Base-by-base conservation (phyloP, 2,329 filamentous ascomycete species). In the Ophiosphaerella korrae region DNA sequence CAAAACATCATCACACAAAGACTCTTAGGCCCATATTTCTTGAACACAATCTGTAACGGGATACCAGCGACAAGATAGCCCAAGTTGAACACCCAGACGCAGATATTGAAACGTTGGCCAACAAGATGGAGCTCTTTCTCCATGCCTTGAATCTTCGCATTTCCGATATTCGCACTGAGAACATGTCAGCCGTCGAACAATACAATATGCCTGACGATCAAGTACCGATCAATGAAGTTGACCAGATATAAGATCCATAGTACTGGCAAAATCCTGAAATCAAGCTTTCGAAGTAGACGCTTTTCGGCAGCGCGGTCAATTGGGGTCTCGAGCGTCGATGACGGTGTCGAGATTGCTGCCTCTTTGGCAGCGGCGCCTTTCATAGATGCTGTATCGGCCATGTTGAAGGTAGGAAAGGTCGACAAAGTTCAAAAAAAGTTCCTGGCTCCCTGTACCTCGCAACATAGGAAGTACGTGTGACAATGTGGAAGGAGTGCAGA, bases 51-150 rank as follows among this genome's bases (percentile, higher is more conserved):
- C 36, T 64, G 71, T 12, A 67, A 48, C 0, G 72, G 71, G 7
- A 74, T 60, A 5, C 70, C 71, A 44, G 66, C 71, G 26, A 71
- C 53, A 7, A 74, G 60, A 41, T 74, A 74, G 4, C 69, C 68
- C 6, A 75, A 57, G 21, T 71, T 73, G 61, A 75, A 74, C n/a
- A 71, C 65, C 63, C 66, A 70, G 16, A 72, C 66, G 9, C 63
- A 63, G 35, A 74, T 68, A 52, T 74, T 75, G 66, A 70, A 75
- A 7, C 67, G 54, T 42, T 73, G 69, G 14, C 68, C 68, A 33
- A 63, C 61, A 34, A 75, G 64, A 23, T 69, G 41, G 11, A 75
- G 57, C 43, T 73, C 67, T 24, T 64, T 62, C 26, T 71, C 66
- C 67, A 72, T 69, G 37, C 70, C 68, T 42, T 68, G 63, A 23